These are phyloP conservation scores for Mortierella sp. DNA, from an alignment of 371 early-diverging fungal species.

Conservation along the genomic window DNA sequence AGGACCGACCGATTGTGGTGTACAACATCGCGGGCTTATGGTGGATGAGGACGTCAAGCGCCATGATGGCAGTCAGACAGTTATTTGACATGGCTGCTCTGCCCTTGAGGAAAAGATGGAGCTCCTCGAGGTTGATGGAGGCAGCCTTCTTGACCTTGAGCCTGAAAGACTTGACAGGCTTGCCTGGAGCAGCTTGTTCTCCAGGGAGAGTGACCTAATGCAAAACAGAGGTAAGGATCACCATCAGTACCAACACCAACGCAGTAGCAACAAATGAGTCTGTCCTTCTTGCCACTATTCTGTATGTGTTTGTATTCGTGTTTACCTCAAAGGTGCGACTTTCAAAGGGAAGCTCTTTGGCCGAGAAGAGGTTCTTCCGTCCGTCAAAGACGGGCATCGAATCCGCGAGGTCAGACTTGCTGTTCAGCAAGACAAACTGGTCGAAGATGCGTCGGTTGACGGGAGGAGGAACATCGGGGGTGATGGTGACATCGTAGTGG, in stretches of 20 bases:
- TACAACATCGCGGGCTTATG: conserved; percentile 79
- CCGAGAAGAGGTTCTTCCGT: conserved; percentile 64
- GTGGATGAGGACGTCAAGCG: conserved; percentile 86
- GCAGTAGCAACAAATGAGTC: neutral
- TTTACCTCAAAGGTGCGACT: conserved; percentile 62
- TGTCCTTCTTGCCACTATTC: neutral
- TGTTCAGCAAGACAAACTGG: conserved; percentile 57
- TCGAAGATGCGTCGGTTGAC: conserved; percentile 64
- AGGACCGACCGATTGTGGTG: conserved; percentile 88
- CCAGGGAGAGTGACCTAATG: conserved; percentile 62
- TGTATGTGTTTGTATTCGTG: neutral
- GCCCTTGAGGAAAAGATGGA: conserved; percentile 67
- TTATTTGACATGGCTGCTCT: conserved; percentile 60
- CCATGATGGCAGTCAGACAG: conserved; percentile 75
- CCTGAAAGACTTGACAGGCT: conserved; percentile 41
- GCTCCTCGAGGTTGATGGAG: conserved; percentile 67
- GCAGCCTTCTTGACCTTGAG: conserved; percentile 72
- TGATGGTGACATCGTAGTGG: conserved; percentile 60
- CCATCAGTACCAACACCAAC: neutral
- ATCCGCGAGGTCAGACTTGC: conserved; percentile 53
- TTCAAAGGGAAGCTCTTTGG: conserved; percentile 58
- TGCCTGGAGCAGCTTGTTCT: conserved; percentile 19
- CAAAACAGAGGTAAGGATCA: neutral
- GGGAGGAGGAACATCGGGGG: conserved; percentile 61
- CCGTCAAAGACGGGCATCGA: conserved; percentile 67